Evolutionary conservation across 1,284 basidiomycete species (phyloP).

Genomic region (Boletus hoseneyae): DNA sequence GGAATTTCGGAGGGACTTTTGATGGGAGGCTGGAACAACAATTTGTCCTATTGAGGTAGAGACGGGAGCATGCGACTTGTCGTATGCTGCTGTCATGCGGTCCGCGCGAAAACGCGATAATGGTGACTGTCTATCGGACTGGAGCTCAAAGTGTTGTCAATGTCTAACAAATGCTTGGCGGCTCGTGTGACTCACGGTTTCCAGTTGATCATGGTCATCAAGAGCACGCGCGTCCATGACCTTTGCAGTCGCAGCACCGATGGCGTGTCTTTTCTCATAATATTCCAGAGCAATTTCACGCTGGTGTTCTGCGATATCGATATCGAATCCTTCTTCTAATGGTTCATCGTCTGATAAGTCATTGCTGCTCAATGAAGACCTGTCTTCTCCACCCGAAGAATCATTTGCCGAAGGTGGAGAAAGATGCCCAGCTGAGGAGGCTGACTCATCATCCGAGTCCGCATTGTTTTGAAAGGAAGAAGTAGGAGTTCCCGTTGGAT

Average conservation of each 20-base stretch:
- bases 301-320: conserved; percentile 61
- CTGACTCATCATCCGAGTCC: conserved; percentile 53
- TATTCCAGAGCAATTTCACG: conserved; percentile 74
- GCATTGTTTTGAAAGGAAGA: conserved; percentile 14
- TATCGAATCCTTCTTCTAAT: conserved; percentile 49
- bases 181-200: conserved; percentile 39
- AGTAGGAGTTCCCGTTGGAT: conserved; percentile 30
- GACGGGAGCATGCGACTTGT: conserved; percentile 31
- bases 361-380: conserved; percentile 20
- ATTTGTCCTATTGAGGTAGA: conserved; percentile 45
- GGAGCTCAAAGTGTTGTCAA: conserved; percentile 8
- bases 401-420: conserved; percentile 22
- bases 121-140: conserved; percentile 39
- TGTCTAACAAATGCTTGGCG: not conserved
- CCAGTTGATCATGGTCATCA: conserved; percentile 40
- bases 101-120: conserved; percentile 63
- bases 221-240: conserved; percentile 50
- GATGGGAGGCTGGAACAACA: conserved; percentile 49
- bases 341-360: conserved; percentile 28
- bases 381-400: conserved; percentile 10
- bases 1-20: conserved; percentile 51
- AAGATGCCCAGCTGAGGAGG: conserved; percentile 29
- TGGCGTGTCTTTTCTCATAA: conserved; percentile 52
- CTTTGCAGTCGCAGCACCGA: conserved; percentile 50
- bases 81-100: conserved; percentile 47